Conservation (phyloP, 345 rosid genomes). For the Acer saccharum region DNA sequence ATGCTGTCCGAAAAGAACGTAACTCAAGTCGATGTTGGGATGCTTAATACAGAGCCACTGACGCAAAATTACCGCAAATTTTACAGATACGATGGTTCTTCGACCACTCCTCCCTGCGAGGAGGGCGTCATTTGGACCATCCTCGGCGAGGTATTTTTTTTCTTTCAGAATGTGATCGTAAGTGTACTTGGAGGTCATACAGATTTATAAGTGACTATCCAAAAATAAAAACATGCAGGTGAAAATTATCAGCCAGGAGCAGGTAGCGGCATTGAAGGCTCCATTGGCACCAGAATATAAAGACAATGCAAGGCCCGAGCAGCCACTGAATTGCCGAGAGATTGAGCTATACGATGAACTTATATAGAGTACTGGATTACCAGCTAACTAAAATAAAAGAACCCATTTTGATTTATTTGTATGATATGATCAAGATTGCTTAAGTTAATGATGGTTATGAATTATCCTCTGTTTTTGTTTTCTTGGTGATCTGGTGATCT, state of each 20-base stretch:
- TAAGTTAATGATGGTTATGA: too few species aligned
- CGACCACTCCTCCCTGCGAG: constrained; percentile 82
- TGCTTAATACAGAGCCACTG: constrained; percentile 39
- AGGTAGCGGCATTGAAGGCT: constrained; percentile 51
- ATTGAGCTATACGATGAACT: constrained; percentile 23
- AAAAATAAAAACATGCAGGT: constrained; percentile 40
- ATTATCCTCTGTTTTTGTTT: too few species aligned
- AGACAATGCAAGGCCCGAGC: constrained; percentile 63
- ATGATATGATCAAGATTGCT: too few species aligned
- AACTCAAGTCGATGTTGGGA: constrained; percentile 46
- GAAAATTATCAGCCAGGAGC: constrained; percentile 57
- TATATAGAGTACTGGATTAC: too few species aligned
- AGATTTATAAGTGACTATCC: too few species aligned
- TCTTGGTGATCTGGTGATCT: too few species aligned
- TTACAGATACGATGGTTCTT: constrained; percentile 72
- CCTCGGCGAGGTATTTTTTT: constrained; percentile 48
- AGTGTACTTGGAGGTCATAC: too few species aligned
- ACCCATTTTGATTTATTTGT: too few species aligned
- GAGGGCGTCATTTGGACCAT: constrained; percentile 65
- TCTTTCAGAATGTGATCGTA: too few species aligned
- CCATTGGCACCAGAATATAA: constrained; percentile 43
- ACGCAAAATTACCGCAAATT: constrained; percentile 44
- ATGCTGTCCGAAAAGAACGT: constrained; percentile 35
- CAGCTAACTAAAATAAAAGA: too few species aligned
- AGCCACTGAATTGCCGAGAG: constrained; percentile 54